Evolutionary conservation across 2,329 filamentous ascomycete genomes (phyloP).

Genomic region (Thielaviopsis musarum): DNA sequence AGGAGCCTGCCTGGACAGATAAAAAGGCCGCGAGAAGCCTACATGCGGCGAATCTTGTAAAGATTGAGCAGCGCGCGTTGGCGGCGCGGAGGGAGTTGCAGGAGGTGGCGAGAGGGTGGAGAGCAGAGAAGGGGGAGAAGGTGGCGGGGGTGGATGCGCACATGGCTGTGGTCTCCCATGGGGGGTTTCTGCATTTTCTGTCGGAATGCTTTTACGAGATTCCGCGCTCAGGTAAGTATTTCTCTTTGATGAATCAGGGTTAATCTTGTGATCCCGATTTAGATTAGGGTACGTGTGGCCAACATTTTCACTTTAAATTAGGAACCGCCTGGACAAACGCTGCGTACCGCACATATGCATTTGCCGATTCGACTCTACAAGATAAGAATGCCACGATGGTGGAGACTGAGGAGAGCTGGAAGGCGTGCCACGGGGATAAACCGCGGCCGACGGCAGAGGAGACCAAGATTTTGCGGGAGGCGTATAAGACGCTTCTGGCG

Average conservation of each 20-base stretch:
- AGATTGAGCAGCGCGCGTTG: slow-evolving; percentile 44
- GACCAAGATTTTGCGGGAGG: slow-evolving; percentile 26
- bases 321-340: slow-evolving; percentile 62
- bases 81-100: slow-evolving; percentile 42
- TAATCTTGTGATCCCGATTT: background rate
- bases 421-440: slow-evolving; percentile 25
- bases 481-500: slow-evolving; percentile 21
- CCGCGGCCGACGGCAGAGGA: slow-evolving; percentile 28
- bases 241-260: background rate
- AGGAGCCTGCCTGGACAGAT: slow-evolving; percentile 48
- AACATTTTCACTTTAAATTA: slow-evolving; percentile 18
- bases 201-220: slow-evolving; percentile 64
- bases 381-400: slow-evolving; percentile 30
- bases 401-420: slow-evolving; percentile 34
- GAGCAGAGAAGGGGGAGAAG: slow-evolving; percentile 21
- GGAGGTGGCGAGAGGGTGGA: slow-evolving; percentile 27
- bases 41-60: slow-evolving; percentile 30
- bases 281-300: background rate
- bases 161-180: slow-evolving; percentile 65
- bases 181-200: slow-evolving; percentile 69
- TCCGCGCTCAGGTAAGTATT: slow-evolving; percentile 24
- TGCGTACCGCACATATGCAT: slow-evolving; percentile 52
- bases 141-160: slow-evolving; percentile 36
- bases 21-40: slow-evolving; percentile 33
- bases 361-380: slow-evolving; percentile 33